Percentiles rank a stretch among this genome's conserved stretches.
phyloP scores from a whole-genome alignment of 164 flowering plant genomes.

The Platanus orientalis region DNA sequence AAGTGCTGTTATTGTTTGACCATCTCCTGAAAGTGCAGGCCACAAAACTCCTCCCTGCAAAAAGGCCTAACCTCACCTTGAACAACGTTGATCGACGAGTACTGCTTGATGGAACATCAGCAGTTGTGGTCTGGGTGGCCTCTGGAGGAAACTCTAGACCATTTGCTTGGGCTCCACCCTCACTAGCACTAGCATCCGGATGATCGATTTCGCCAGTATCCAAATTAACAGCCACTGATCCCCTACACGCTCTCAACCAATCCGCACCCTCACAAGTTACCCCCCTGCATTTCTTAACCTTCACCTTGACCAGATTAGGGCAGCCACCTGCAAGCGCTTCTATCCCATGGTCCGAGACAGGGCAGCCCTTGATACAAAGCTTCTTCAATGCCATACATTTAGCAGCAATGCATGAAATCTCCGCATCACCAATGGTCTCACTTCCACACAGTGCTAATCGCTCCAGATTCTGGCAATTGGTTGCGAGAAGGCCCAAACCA shows the following conservation, averaged over 20 bases:
- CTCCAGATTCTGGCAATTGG: slow-evolving; percentile 63
- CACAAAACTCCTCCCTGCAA: slow-evolving; percentile 52
- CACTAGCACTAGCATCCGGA: slow-evolving; percentile 48
- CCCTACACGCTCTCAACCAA: slow-evolving; percentile 54
- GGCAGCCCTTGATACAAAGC: slow-evolving; percentile 89
- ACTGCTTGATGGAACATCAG: slow-evolving; percentile 36
- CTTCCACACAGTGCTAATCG: slow-evolving; percentile 85
- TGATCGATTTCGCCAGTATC: slow-evolving; percentile 46
- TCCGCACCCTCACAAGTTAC: slow-evolving; percentile 63
- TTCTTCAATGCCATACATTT: slow-evolving; percentile 75
- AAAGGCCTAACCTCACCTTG: slow-evolving; percentile 49
- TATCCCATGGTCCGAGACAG: slow-evolving; percentile 72
- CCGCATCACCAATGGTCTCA: slow-evolving; percentile 73
- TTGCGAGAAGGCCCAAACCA: slow-evolving; percentile 57
- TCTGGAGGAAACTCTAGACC: slow-evolving; percentile 31
- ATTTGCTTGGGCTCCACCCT: slow-evolving; percentile 43
- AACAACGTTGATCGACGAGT: slow-evolving; percentile 39
- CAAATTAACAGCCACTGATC: slow-evolving; percentile 52
- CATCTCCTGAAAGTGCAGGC: slow-evolving; percentile 64
- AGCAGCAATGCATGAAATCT: slow-evolving; percentile 66
- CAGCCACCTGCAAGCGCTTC: slow-evolving; percentile 77
- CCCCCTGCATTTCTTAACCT: slow-evolving; percentile 84
- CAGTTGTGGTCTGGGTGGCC: slow-evolving; percentile 17
- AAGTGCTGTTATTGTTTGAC: slow-evolving; percentile 27
- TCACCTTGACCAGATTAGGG: slow-evolving; percentile 89